Evolutionary conservation across 805 yeast genomes (phyloP).

Genomic region (Candida chauliodis): DNA sequence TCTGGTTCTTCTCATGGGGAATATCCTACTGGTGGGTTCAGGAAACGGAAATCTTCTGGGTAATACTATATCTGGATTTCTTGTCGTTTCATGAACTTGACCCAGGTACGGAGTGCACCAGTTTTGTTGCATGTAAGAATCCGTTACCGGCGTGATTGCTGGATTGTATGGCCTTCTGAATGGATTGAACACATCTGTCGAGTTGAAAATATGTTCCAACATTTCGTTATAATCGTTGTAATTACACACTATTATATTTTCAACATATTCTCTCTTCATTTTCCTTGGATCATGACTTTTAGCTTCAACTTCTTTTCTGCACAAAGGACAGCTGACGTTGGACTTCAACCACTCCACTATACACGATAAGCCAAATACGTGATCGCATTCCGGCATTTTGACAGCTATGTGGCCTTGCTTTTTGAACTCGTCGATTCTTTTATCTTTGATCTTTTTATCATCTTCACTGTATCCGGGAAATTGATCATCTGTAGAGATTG

Average conservation of each 20-base stretch:
- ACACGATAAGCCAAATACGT: slow-evolving; percentile 39
- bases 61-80: slow-evolving; percentile 26
- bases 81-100: slow-evolving; percentile 10
- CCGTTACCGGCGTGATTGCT: slow-evolving; percentile 36
- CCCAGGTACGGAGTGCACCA: slow-evolving; percentile 25
- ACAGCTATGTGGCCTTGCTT: slow-evolving; percentile 31
- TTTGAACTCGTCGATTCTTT: slow-evolving; percentile 10
- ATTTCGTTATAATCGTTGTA: slow-evolving; percentile 17
- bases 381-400: slow-evolving; percentile 40
- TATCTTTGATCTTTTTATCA: slow-evolving; percentile 12
- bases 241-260: slow-evolving; percentile 13
- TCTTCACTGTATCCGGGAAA: slow-evolving; percentile 26
- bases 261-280: slow-evolving; percentile 13
- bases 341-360: slow-evolving; percentile 39
- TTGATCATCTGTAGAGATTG: slow-evolving; percentile 18
- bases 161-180: slow-evolving; percentile 33
- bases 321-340: slow-evolving; percentile 40
- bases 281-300: slow-evolving; percentile 16
- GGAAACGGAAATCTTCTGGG: slow-evolving; percentile 29
- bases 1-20: slow-evolving; percentile 8
- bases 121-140: slow-evolving; percentile 30
- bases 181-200: slow-evolving; percentile 38
- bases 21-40: slow-evolving; percentile 12
- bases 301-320: slow-evolving; percentile 35
- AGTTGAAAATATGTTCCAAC: slow-evolving; percentile 23